Conservation (phyloP, 2,329 filamentous ascomycete species). For the Helicocarpus griseus region DNA sequence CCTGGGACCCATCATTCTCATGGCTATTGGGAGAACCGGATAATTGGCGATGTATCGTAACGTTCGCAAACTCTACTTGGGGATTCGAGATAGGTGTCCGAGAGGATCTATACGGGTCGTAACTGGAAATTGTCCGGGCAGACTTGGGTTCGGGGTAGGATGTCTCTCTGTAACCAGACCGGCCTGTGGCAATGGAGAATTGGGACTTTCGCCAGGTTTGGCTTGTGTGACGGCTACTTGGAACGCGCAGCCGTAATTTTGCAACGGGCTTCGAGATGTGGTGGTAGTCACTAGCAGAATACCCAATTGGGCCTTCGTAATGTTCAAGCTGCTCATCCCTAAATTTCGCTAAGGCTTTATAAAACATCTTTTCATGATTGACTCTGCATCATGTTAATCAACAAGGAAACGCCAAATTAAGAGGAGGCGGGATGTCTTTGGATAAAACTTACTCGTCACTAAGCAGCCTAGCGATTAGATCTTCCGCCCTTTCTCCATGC, state of each 20-base stretch:
- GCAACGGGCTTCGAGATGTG: conserved; percentile 46
- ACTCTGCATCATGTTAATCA: conserved; percentile 39
- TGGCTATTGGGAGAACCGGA: conserved; percentile 3
- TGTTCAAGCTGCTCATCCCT: conserved; percentile 78
- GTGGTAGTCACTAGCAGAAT: conserved; percentile 86
- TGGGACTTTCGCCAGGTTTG: conserved; percentile 40
- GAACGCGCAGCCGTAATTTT: conserved; percentile 24
- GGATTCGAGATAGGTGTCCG: conserved; percentile 41
- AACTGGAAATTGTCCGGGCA: conserved; percentile 49
- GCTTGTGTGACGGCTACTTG: conserved; percentile 18
- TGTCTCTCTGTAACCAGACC: conserved; percentile 39
- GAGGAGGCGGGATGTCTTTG: not conserved
- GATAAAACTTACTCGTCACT: conserved; percentile 48
- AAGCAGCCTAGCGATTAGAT: conserved; percentile 59
- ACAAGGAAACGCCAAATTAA: not conserved
- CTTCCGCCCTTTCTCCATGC: conserved; percentile 71
- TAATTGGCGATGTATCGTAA: conserved; percentile 54
- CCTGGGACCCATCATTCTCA: not conserved
- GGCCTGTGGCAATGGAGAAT: conserved; percentile 46
- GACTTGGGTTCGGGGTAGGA: conserved; percentile 39
- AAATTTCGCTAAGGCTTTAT: conserved; percentile 73
- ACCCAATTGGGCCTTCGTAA: conserved; percentile 62
- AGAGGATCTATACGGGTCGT: conserved; percentile 75
- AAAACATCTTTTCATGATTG: conserved; percentile 92
- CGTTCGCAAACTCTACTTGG: conserved; percentile 53